These are phyloP conservation scores for Russula ochroleuca DNA, from an alignment of 768 basidiomycete species.

Conservation along the genomic window DNA sequence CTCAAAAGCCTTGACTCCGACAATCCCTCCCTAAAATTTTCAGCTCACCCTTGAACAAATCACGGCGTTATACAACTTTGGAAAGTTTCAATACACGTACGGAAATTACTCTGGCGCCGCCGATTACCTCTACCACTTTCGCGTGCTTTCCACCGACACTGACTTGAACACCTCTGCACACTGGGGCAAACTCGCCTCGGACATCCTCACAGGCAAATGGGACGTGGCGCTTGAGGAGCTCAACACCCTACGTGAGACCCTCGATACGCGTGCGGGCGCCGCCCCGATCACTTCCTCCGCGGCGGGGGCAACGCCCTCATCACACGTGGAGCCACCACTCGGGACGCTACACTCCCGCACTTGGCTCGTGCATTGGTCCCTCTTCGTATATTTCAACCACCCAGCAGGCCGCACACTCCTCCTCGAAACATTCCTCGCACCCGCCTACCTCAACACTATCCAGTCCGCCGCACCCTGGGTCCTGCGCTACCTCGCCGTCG, in stretches of 20 bases:
- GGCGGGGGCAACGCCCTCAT: neutral
- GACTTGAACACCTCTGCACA: conserved; percentile 94
- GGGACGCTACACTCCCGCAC: conserved; percentile 90
- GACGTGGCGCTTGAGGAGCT: conserved; percentile 93
- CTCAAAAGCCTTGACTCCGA: conserved; percentile 7
- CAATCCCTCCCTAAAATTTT: neutral
- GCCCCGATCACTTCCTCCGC: conserved; percentile 34
- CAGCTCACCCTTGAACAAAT: conserved; percentile 96
- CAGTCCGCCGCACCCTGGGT: conserved; percentile 95
- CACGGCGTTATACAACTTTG: conserved; percentile 93
- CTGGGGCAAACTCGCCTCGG: conserved; percentile 98
- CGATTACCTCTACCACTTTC: conserved; percentile 98
- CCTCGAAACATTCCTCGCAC: conserved; percentile 94
- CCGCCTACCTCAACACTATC: conserved; percentile 97
- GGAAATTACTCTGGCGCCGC: conserved; percentile 96
- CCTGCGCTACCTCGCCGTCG: conserved; percentile 88
- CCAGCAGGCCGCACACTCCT: conserved; percentile 85
- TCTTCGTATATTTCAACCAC: conserved; percentile 99
- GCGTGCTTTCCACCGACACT: conserved; percentile 89
- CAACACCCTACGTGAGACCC: conserved; percentile 87
- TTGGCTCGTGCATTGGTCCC: conserved; percentile 96
- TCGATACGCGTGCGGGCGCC: conserved; percentile 71
- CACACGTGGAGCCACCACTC: conserved; percentile 68
- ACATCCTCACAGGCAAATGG: conserved; percentile 94
- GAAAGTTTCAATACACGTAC: conserved; percentile 98